phyloP scores from a whole-genome alignment of 2,329 filamentous ascomycete species.

The Pseudopithomyces chartarum region DNA sequence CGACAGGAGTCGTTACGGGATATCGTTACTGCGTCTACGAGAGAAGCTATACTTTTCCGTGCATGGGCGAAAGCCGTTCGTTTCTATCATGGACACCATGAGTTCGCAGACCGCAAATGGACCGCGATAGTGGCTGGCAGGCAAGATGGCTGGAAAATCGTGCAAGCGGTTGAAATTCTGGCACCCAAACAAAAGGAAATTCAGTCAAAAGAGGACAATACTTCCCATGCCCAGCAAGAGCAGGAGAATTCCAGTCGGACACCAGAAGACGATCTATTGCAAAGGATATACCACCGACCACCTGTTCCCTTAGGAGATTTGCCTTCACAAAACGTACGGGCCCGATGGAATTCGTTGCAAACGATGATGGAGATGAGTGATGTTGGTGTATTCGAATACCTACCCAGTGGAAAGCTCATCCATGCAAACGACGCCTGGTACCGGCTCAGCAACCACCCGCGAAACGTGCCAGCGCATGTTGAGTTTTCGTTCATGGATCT shows the following conservation, averaged over 20 bases:
- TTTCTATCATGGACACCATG: slow-evolving; percentile 15
- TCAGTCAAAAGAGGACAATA: neutral
- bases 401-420: slow-evolving; percentile 27
- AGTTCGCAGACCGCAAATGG: slow-evolving; percentile 26
- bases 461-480: slow-evolving; percentile 20
- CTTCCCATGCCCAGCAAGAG: neutral
- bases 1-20: slow-evolving; percentile 13
- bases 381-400: slow-evolving; percentile 41
- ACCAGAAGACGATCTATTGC: neutral
- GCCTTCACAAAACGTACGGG: slow-evolving; percentile 20
- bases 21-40: slow-evolving; percentile 12
- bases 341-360: slow-evolving; percentile 33
- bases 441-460: slow-evolving; percentile 29
- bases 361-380: slow-evolving; percentile 44
- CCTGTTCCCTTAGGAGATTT: slow-evolving; percentile 5
- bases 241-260: neutral
- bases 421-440: slow-evolving; percentile 41
- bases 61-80: slow-evolving; percentile 32
- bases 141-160: slow-evolving; percentile 21
- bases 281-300: slow-evolving; percentile 9
- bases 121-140: slow-evolving; percentile 19
- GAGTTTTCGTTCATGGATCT: slow-evolving; percentile 40
- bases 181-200: neutral
- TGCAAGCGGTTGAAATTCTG: slow-evolving; percentile 13
- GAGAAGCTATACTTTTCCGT: slow-evolving; percentile 27